A percentile compares a stretch with the other conserved stretches of the same genome.
Conservation (phyloP, 73 alveolate species). For the Stentor roeselii region DNA sequence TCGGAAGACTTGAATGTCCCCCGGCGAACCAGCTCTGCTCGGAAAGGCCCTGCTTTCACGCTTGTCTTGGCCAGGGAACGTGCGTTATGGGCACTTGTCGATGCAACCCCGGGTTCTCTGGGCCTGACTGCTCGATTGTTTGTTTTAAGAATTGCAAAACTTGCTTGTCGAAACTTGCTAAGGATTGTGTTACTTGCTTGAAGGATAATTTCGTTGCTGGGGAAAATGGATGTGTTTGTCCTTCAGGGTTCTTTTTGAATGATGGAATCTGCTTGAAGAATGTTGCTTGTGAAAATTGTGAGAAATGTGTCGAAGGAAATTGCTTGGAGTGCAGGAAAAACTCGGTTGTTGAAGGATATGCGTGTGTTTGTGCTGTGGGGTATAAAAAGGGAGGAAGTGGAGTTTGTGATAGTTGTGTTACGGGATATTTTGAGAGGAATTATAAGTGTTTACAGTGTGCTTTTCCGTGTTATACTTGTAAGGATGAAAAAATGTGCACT, state of each 20-base stretch:
- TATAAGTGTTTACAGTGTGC: neutral
- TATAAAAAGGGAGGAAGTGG: neutral
- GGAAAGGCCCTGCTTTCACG: slow-evolving; percentile 23
- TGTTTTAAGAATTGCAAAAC: neutral
- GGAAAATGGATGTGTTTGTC: neutral
- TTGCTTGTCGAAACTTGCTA: neutral
- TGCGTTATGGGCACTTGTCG: neutral
- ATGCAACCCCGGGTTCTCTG: neutral
- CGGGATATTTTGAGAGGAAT: neutral
- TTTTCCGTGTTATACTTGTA: neutral
- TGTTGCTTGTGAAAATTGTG: neutral
- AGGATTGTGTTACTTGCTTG: neutral
- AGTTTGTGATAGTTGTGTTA: neutral
- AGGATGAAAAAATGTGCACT: neutral
- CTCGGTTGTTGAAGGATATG: neutral
- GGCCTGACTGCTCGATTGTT: neutral
- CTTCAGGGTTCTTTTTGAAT: neutral
- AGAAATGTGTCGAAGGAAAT: neutral
- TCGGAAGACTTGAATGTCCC: neutral
- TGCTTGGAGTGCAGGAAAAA: neutral
- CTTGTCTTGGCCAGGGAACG: slow-evolving; percentile 9
- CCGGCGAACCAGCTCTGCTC: neutral
- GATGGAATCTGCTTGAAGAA: neutral
- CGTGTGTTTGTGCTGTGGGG: neutral
- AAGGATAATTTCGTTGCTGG: neutral